A percentile compares a stretch with the other conserved stretches of the same genome.
These are phyloP conservation scores for Phalaenopsis aphrodite DNA, from an alignment of 106 monocot species.

Conservation along the genomic window DNA sequence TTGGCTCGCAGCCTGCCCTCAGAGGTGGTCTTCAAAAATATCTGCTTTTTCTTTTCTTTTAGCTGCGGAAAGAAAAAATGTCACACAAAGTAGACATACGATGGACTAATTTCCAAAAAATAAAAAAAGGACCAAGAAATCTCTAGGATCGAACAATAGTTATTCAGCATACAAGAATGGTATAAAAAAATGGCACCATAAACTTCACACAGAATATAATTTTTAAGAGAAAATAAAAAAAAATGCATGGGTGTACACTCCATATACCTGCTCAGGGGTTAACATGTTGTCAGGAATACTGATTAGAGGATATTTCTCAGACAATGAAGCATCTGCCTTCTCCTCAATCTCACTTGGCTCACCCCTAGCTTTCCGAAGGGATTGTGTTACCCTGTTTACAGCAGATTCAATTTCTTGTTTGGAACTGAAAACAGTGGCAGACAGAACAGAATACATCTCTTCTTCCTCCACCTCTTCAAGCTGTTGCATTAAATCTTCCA, in stretches of 20 bases:
- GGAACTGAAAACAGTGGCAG: slow-evolving; percentile 41
- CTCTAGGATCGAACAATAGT: not conserved
- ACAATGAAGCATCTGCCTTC: slow-evolving; percentile 40
- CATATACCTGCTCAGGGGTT: slow-evolving; percentile 76
- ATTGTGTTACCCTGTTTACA: slow-evolving; percentile 42
- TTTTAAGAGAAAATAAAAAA: not conserved
- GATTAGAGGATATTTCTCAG: slow-evolving; percentile 71
- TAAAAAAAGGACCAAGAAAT: not conserved
- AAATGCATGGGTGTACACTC: not conserved
- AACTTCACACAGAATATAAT: not conserved
- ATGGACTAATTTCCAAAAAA: not conserved
- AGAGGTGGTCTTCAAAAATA: slow-evolving; percentile 76
- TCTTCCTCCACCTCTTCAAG: slow-evolving; percentile 60
- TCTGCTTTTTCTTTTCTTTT: slow-evolving; percentile 85
- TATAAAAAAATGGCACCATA: not conserved
- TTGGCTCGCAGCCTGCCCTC: slow-evolving; percentile 84
- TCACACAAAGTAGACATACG: not conserved
- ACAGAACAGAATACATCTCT: slow-evolving; percentile 47
- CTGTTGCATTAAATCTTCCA: slow-evolving; percentile 59
- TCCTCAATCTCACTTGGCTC: slow-evolving; percentile 68
- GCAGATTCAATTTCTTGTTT: slow-evolving; percentile 80
- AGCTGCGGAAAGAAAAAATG: slow-evolving; percentile 26
- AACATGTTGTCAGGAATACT: slow-evolving; percentile 65
- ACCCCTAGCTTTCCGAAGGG: slow-evolving; percentile 77
- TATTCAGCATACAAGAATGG: not conserved